Base-by-base conservation (phyloP, 805 yeast species). In the Cyberlindnera lachancei region DNA sequence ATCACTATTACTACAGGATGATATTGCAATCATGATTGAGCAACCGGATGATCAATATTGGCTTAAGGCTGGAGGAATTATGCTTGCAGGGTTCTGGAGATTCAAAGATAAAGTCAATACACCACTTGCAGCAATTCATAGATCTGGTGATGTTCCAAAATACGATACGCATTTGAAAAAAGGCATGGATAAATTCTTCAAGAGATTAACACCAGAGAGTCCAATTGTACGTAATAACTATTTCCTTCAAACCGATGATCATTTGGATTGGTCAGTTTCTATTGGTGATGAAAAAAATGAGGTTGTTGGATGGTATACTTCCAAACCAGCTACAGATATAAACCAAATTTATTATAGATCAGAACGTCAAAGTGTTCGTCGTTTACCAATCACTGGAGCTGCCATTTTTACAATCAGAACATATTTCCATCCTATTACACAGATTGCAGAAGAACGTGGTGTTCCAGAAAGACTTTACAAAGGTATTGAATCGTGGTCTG, bases 21-120 rank as follows among this genome's bases (percentile, higher is more conserved):
- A 78, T 50, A 54, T 77, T 31, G 85, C 84, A 5, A 61, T 79
- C 15, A 72, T 78, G 80, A 55, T 75, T 31, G 85, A 79, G 45
- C 60, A 64, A 30, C 64, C 62, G 15, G 64, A 74, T 23, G 84
- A 82, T 7, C 66, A 70, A 32, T 77, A 75, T 47, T 57, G 58
- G 21, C 58, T 78, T 34, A 70, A 68, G 44, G 77, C 72, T 18
- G 86, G 83, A 3, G 71, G 79, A 5, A 73, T 78, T 30, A 59
- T 74, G 46, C 61, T 78, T 28, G 79, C 86, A 4, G 85, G 79
- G 0, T 79, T 77, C 52, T 78, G 85, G 85, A 62, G 82, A 48
- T 63, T 79, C 25, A 64, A 56, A 33, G 85, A 79, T 46, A 79
- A 79, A 50, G 48, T 69, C 20, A 65, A 72, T 34, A 54, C 69